Evolutionary conservation across 1,139 yeast species (phyloP).

Genomic region (Scheffersomyces illinoinensis): DNA sequence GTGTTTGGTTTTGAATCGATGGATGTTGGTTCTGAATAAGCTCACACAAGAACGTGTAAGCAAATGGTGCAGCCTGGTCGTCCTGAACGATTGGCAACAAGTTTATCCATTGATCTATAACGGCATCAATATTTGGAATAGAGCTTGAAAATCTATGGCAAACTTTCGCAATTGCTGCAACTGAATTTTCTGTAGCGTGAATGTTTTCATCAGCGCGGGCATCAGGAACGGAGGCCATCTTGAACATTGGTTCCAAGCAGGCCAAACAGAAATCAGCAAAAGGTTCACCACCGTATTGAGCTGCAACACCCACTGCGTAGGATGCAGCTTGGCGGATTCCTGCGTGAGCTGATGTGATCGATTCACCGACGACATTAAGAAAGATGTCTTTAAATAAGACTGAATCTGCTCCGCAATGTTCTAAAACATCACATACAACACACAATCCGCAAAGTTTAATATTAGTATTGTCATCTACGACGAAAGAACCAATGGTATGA

Average conservation of each 20-base stretch:
- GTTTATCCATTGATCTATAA: constrained; percentile 75
- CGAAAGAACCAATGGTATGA: constrained; percentile 55
- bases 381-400: constrained; percentile 65
- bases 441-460: constrained; percentile 79
- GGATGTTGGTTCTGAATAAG: constrained; percentile 72
- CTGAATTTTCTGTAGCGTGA: constrained; percentile 84
- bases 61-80: constrained; percentile 87
- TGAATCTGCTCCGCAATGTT: constrained; percentile 72
- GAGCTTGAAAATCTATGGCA: constrained; percentile 56
- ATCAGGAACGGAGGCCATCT: constrained; percentile 78
- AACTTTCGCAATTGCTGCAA: constrained; percentile 82
- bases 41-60: constrained; percentile 74
- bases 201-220: constrained; percentile 83
- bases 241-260: constrained; percentile 71
- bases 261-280: constrained; percentile 67
- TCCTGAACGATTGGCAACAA: constrained; percentile 83
- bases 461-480: constrained; percentile 66
- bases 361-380: constrained; percentile 60
- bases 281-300: constrained; percentile 69
- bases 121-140: constrained; percentile 62
- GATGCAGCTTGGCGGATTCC: constrained; percentile 87
- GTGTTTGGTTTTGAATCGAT: constrained; percentile 54
- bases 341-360: constrained; percentile 67
- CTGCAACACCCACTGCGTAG: constrained; percentile 82
- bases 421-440: constrained; percentile 77